These are phyloP conservation scores for Pseudopithomyces maydicus DNA, from an alignment of 2,329 filamentous ascomycete genomes.

Conservation along the genomic window DNA sequence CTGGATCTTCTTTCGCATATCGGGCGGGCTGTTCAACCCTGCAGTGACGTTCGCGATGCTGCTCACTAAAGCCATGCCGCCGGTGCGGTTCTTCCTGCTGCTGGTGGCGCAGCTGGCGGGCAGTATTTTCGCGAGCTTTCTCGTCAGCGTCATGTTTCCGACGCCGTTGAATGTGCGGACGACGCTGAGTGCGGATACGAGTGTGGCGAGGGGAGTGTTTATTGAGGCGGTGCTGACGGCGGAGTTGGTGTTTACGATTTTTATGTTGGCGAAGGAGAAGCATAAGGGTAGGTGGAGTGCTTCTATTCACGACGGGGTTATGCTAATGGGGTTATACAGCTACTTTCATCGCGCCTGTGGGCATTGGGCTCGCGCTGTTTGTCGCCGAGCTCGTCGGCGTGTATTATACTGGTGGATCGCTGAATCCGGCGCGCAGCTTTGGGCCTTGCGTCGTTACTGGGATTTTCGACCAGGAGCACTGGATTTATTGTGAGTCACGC, in stretches of 20 bases:
- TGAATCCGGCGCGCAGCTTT: conserved; percentile 53
- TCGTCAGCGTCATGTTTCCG: conserved; percentile 54
- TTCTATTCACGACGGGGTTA: neutral
- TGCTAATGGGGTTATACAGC: conserved; percentile 37
- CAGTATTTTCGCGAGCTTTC: conserved; percentile 50
- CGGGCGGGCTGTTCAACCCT: conserved; percentile 37
- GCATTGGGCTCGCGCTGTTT: conserved; percentile 72
- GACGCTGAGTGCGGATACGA: conserved; percentile 49
- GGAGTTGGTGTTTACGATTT: conserved; percentile 38
- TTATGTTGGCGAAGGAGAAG: conserved; percentile 71
- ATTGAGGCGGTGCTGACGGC: conserved; percentile 46
- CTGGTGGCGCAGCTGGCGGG: conserved; percentile 53
- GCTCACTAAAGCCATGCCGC: conserved; percentile 47
- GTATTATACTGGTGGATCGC: conserved; percentile 50
- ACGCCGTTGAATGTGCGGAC: conserved; percentile 53
- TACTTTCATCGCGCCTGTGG: conserved; percentile 70
- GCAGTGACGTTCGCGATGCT: conserved; percentile 44
- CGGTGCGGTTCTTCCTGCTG: conserved; percentile 48
- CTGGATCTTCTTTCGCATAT: conserved; percentile 47
- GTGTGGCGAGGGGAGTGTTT: conserved; percentile 50
- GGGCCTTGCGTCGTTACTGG: conserved; percentile 48
- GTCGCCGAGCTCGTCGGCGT: conserved; percentile 59
- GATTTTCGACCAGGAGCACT: conserved; percentile 48
- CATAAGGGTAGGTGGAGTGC: conserved; percentile 53
- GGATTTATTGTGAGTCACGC: conserved; percentile 51